A percentile compares a stretch with the other conserved stretches of the same genome.
Conservation (phyloP, 495 filamentous ascomycete species). For the Penicillium dipodomyicola region DNA sequence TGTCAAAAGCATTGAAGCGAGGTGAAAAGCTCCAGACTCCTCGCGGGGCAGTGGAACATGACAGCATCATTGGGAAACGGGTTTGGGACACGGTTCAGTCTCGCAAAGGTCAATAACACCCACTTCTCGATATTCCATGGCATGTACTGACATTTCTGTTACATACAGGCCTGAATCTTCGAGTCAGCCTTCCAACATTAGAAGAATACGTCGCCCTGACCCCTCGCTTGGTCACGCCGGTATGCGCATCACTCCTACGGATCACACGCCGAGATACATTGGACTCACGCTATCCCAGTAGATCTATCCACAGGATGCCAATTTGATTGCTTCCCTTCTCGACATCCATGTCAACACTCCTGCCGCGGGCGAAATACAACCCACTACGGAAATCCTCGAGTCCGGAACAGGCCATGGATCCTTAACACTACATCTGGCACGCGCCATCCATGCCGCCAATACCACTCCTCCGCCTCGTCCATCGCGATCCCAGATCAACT, state of each 20-base stretch:
- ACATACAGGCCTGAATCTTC: conserved; percentile 37
- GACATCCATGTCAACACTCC: conserved; percentile 62
- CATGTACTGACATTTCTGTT: conserved; percentile 4
- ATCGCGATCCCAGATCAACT: conserved; percentile 36
- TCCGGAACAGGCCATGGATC: conserved; percentile 79
- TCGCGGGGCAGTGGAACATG: conserved; percentile 53
- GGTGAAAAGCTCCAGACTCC: conserved; percentile 47
- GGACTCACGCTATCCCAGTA: conserved; percentile 37
- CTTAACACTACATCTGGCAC: conserved; percentile 67
- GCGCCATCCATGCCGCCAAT: conserved; percentile 75
- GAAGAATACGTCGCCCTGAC: conserved; percentile 67
- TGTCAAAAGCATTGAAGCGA: conserved; percentile 50
- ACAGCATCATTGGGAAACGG: conserved; percentile 62
- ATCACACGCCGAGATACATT: conserved; percentile 3
- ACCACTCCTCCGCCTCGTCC: conserved; percentile 39
- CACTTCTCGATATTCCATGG: not conserved
- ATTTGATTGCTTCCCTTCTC: conserved; percentile 67
- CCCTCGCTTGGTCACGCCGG: conserved; percentile 68
- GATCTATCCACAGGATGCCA: conserved; percentile 73
- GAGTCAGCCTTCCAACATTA: conserved; percentile 61
- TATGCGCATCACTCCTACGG: conserved; percentile 34
- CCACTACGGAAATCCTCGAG: conserved; percentile 67
- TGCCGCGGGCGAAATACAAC: conserved; percentile 24
- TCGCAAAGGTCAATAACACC: conserved; percentile 39
- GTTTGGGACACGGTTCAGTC: conserved; percentile 54